Conservation (phyloP, 441 rosid genomes). For the Lepidium campestre region DNA sequence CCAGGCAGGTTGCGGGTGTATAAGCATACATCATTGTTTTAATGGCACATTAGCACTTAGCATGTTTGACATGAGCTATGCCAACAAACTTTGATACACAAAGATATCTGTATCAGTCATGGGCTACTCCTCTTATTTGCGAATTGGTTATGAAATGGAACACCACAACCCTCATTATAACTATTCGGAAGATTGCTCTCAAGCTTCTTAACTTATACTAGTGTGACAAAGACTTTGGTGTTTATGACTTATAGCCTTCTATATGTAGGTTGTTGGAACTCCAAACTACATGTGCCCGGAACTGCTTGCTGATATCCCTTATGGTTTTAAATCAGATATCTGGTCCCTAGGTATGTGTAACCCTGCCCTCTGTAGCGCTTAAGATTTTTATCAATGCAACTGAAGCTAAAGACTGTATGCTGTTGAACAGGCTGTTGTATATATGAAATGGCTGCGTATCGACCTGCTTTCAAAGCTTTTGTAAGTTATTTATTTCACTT, state of each 20-base stretch:
- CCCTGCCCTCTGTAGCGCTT: neutral
- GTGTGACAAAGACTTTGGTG: conserved; percentile 9
- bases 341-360: conserved; percentile 83
- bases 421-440: conserved; percentile 80
- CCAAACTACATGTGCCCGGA: conserved; percentile 99
- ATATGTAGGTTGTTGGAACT: conserved; percentile 91
- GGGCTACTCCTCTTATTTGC: neutral
- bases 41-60: neutral
- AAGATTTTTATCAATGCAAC: neutral
- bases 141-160: neutral
- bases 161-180: neutral
- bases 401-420: conserved; percentile 22
- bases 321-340: conserved; percentile 94
- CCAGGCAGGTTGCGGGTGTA: neutral
- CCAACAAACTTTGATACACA: neutral
- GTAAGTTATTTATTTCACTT: conserved; percentile 41
- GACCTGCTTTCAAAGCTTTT: conserved; percentile 96
- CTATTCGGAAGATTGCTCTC: neutral
- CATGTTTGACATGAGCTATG: neutral
- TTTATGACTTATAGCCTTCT: conserved; percentile 17
- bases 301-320: conserved; percentile 90
- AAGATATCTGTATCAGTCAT: neutral
- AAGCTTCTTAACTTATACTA: neutral
- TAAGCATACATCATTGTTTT: neutral
- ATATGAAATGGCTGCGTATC: conserved; percentile 97